Evolutionary conservation across 352 stramenopile genomes (phyloP).

Genomic region (Pythium insidiosum): DNA sequence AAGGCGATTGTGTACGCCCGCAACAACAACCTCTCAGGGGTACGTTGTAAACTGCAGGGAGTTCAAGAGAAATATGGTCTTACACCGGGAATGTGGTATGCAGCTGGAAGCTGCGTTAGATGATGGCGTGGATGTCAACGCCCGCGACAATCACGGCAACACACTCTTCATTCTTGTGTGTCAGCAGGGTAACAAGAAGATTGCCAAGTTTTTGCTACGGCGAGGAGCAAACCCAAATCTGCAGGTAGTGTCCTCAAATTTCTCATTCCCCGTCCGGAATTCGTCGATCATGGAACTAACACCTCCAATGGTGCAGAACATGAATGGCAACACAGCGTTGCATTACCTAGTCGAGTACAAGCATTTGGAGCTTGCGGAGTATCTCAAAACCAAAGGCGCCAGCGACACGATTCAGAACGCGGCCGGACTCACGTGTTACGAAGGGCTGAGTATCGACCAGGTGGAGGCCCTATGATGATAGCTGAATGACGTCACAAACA

Average conservation of each 20-base stretch:
- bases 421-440: conserved; percentile 91
- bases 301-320: conserved; percentile 79
- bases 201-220: conserved; percentile 92
- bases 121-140: conserved; percentile 84
- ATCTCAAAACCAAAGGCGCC: conserved; percentile 91
- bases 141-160: conserved; percentile 92
- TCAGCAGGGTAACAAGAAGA: conserved; percentile 93
- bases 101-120: conserved; percentile 87
- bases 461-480: conserved; percentile 34
- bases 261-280: not conserved
- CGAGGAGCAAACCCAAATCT: conserved; percentile 91
- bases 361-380: conserved; percentile 87
- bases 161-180: conserved; percentile 92
- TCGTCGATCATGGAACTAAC: not conserved
- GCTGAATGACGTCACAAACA: no score
- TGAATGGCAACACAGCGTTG: conserved; percentile 92
- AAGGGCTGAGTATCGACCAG: conserved; percentile 73
- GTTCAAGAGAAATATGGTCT: not conserved
- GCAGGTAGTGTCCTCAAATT: conserved; percentile 29
- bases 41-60: no score
- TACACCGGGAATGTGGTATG: not conserved
- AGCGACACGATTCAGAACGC: conserved; percentile 90
- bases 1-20: conserved; percentile 55
- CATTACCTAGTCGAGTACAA: conserved; percentile 95
- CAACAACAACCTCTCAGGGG: conserved; percentile 77